Base-by-base conservation (phyloP, 192 early-diverging fungal genomes). In the Obelidium mucronatum region DNA sequence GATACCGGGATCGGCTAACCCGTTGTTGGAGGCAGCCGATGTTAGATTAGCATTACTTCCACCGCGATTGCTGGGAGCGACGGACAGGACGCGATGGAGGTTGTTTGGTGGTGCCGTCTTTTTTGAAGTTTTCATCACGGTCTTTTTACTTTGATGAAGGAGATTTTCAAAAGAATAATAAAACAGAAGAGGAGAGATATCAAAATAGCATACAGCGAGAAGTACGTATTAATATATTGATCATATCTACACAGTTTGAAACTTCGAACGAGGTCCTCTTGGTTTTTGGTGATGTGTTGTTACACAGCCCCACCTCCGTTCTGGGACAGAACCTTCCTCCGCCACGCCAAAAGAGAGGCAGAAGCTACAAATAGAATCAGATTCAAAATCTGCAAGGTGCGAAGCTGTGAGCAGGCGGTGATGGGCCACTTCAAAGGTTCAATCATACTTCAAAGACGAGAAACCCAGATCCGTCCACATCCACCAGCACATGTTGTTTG, bases 361-460 rank as follows among this genome's bases (percentile, higher is more conserved):
- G 44, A 48, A 48, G 11, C 19, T 6, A 48, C 19, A 19, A 48
- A 48, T 48, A 48, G 11, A 48, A 48, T 48, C 19, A 48, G 19
- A 19, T 48, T 48, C 11, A 48, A 48, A 19, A 48, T 19, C 44
- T 48, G 8, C 44, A 48, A 0, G 44, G 19, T 0, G 19, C 44
- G 19, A 48, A n/a, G n/a, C n/a, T n/a, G n/a, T n/a, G n/a, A n/a
- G n/a, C n/a, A n/a, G n/a, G n/a, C n/a, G n/a, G n/a, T n/a, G n/a
- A n/a, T n/a, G n/a, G n/a, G n/a, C n/a, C n/a, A n/a, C n/a, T n/a
- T n/a, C n/a, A n/a, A n/a, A n/a, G n/a, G n/a, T n/a, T n/a, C n/a
- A n/a, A n/a, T n/a, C n/a, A n/a, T n/a, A 60, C 58, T 24, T 60
- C 58, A 60, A 60, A 60, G 26, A 60, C 24, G 26, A 60, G 33